phyloP scores from a whole-genome alignment of 108 stramenopile genomes.

The Skeletonema costatum region DNA sequence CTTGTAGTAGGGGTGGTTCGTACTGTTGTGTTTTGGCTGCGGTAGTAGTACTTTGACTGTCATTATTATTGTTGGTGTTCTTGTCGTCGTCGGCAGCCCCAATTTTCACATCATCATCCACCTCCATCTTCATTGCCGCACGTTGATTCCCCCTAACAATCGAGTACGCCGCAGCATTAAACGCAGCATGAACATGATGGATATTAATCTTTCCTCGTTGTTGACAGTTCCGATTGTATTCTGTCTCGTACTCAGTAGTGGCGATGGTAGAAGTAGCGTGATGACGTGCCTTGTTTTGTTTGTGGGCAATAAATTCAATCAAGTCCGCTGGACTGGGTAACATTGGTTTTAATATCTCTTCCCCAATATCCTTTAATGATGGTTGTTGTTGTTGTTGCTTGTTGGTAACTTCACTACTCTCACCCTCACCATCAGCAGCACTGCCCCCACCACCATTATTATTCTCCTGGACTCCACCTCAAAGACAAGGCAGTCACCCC shows the following conservation, averaged over 20 bases:
- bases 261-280: not conserved
- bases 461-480: not conserved
- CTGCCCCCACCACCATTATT: not conserved
- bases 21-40: not conserved
- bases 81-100: not conserved
- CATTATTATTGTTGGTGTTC: not conserved
- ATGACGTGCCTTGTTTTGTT: not conserved
- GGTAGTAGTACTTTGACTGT: not conserved
- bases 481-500: not conserved
- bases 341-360: not conserved
- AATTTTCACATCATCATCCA: not conserved
- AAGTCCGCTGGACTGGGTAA: not conserved
- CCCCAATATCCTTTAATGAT: not conserved
- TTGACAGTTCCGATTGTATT: not conserved
- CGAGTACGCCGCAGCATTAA: conserved; percentile 33
- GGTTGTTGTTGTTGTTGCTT: not conserved
- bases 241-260: not conserved
- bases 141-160: conserved; percentile 17
- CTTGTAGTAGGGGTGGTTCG: conserved; percentile 31
- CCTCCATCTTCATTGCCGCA: not conserved
- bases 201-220: conserved; percentile 9
- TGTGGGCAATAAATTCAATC: not conserved
- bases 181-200: conserved; percentile 18
- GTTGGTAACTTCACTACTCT: not conserved
- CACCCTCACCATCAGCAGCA: not conserved